Evolutionary conservation across 2,329 filamentous ascomycete species (phyloP).

Genomic region (Podosphaera xanthii): DNA sequence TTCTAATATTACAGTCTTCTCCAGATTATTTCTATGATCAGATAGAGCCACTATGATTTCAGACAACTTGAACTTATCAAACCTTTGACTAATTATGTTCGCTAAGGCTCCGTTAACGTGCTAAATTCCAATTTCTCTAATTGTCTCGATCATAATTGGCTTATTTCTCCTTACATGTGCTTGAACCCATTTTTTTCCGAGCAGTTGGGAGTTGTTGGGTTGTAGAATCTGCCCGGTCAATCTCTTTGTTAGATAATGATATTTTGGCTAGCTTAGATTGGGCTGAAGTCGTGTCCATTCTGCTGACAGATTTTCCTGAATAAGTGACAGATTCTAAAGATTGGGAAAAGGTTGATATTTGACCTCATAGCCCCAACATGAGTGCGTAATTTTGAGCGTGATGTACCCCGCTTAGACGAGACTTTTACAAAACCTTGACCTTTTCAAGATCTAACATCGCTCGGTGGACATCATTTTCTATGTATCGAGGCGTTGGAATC

Average conservation of each 20-base stretch:
- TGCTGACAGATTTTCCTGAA: not conserved
- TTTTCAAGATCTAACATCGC: too few relatives aligned
- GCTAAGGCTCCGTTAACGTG: slow-evolving; percentile 2
- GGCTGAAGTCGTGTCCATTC: not conserved
- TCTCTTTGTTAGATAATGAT: not conserved
- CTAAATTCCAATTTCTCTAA: slow-evolving; percentile 3
- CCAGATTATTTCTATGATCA: not conserved
- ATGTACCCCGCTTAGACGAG: not conserved
- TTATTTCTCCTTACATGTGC: slow-evolving; percentile 1
- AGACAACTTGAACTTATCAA: not conserved
- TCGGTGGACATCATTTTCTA: too few relatives aligned
- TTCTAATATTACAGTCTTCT: not conserved
- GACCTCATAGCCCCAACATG: not conserved
- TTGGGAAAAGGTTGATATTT: not conserved
- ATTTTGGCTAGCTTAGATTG: too few relatives aligned
- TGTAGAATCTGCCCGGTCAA: not conserved
- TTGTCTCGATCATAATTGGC: not conserved
- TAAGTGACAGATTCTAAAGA: not conserved
- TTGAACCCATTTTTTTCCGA: slow-evolving; percentile 2
- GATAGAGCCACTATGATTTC: not conserved
- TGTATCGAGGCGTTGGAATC: too few relatives aligned
- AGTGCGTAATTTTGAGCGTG: not conserved
- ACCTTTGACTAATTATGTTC: slow-evolving; percentile 2
- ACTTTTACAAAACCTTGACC: too few relatives aligned
- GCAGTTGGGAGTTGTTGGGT: not conserved